A percentile compares a stretch with the other conserved stretches of the same genome.
Conservation (phyloP, 75 land plant species). For the Picea glauca region DNA sequence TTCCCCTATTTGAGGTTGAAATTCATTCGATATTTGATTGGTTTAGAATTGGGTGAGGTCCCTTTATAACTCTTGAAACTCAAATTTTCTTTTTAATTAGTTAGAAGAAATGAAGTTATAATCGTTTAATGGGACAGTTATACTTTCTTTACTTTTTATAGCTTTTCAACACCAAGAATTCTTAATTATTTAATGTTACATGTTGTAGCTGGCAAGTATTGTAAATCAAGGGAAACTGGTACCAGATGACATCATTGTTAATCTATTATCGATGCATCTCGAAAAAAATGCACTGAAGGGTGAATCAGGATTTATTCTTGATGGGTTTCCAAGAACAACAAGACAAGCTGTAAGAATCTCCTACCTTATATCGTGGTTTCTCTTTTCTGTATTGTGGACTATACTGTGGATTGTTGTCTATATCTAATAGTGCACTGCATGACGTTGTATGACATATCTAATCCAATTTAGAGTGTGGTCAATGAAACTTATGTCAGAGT, state of each 20-base stretch:
- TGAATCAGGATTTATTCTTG: slow-evolving; percentile 81
- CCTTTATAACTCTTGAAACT: too few relatives aligned
- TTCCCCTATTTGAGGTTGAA: too few relatives aligned
- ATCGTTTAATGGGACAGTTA: too few relatives aligned
- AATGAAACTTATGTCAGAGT: not conserved
- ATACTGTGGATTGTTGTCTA: not conserved
- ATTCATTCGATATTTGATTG: too few relatives aligned
- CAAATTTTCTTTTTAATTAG: too few relatives aligned
- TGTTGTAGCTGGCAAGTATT: slow-evolving; percentile 20
- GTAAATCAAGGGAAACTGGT: slow-evolving; percentile 78
- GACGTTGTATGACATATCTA: not conserved
- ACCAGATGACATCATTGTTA: slow-evolving; percentile 66
- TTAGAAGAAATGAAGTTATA: too few relatives aligned
- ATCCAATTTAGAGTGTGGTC: not conserved
- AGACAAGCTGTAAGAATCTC: slow-evolving; percentile 68
- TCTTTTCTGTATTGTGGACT: too few relatives aligned
- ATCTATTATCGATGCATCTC: slow-evolving; percentile 59
- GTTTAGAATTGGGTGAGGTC: too few relatives aligned
- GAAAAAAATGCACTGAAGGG: slow-evolving; percentile 41
- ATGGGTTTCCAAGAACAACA: slow-evolving; percentile 84
- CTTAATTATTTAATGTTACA: not conserved
- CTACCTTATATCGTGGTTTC: not conserved
- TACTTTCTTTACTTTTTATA: too few relatives aligned
- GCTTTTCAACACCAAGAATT: not conserved
- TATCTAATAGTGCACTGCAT: not conserved